A percentile compares a stretch with the other conserved stretches of the same genome.
Conservation (phyloP, 108 stramenopile species). For the Nitzschia sp. region DNA sequence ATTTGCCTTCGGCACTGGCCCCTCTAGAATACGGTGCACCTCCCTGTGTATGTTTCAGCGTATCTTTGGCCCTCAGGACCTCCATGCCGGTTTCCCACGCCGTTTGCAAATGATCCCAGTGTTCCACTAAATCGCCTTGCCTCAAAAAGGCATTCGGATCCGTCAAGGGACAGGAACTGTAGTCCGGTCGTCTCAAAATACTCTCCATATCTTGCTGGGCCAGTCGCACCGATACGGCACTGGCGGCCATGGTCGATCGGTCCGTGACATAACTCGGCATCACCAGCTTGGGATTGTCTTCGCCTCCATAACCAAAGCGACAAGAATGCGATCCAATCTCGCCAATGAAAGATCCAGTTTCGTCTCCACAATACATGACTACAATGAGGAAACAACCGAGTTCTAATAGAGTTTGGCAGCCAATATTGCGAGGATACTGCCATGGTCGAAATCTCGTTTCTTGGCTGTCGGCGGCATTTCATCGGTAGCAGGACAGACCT, state of each 20-base stretch:
- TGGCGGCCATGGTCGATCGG: not conserved
- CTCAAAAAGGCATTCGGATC: constrained; percentile 44
- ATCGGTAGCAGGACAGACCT: too few species aligned
- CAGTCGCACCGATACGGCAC: constrained; percentile 1
- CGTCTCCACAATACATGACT: constrained; percentile 90
- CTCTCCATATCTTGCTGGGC: constrained; percentile 26
- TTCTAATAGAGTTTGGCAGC: too few species aligned
- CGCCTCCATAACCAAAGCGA: constrained; percentile 90
- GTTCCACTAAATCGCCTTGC: constrained; percentile 60
- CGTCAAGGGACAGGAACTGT: constrained; percentile 20
- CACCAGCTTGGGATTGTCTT: constrained; percentile 81
- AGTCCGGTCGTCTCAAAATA: constrained; percentile 29
- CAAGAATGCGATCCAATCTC: constrained; percentile 76
- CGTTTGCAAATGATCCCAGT: constrained; percentile 70
- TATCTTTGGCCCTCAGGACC: constrained; percentile 54
- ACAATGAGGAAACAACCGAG: too few species aligned
- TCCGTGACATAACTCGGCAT: constrained; percentile 47
- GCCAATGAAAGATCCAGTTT: constrained; percentile 88
- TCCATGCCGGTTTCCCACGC: constrained; percentile 73
- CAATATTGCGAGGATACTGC: too few species aligned
- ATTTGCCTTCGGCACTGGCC: constrained; percentile 31
- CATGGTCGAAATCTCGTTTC: too few species aligned
- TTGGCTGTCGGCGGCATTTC: too few species aligned
- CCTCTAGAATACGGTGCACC: constrained; percentile 26
- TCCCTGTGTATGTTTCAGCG: constrained; percentile 75